These are phyloP conservation scores for Diplodia sapinea DNA, from an alignment of 2,329 filamentous ascomycete genomes.

Conservation along the genomic window DNA sequence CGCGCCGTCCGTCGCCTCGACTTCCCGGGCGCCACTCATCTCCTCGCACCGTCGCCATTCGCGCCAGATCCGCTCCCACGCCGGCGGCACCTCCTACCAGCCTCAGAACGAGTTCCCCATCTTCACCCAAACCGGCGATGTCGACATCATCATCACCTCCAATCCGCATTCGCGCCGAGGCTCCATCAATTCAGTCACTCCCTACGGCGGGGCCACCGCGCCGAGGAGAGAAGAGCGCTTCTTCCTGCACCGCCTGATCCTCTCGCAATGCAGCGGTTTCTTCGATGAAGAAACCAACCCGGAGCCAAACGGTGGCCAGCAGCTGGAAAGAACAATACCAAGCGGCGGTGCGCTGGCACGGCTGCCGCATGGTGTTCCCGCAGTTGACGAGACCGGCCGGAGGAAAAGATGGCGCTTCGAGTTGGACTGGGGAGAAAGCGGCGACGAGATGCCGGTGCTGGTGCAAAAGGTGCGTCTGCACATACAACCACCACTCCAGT, in stretches of 20 bases:
- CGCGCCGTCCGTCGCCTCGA: conserved; percentile 68
- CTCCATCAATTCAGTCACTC: conserved; percentile 16
- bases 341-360: conserved; percentile 45
- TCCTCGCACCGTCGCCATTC: conserved; percentile 59
- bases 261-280: conserved; percentile 90
- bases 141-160: conserved; percentile 75
- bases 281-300: conserved; percentile 85
- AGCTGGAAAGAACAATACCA: conserved; percentile 40
- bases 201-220: conserved; percentile 42
- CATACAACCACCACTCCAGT: neutral
- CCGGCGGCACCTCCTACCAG: conserved; percentile 70
- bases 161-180: conserved; percentile 39
- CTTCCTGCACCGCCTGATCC: conserved; percentile 82
- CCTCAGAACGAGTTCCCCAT: conserved; percentile 91
- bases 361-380: conserved; percentile 47
- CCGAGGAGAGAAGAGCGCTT: conserved; percentile 80
- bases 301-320: conserved; percentile 68
- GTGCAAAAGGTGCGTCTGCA: conserved; percentile 70
- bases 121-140: conserved; percentile 88
- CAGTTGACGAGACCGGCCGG: conserved; percentile 37
- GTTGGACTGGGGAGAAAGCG: conserved; percentile 73
- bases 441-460: conserved; percentile 83
- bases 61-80: conserved; percentile 81
- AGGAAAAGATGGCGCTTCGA: conserved; percentile 83
- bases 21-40: conserved; percentile 57